phyloP scores from a whole-genome alignment of 768 basidiomycete species.

The Pholiota conissans region DNA sequence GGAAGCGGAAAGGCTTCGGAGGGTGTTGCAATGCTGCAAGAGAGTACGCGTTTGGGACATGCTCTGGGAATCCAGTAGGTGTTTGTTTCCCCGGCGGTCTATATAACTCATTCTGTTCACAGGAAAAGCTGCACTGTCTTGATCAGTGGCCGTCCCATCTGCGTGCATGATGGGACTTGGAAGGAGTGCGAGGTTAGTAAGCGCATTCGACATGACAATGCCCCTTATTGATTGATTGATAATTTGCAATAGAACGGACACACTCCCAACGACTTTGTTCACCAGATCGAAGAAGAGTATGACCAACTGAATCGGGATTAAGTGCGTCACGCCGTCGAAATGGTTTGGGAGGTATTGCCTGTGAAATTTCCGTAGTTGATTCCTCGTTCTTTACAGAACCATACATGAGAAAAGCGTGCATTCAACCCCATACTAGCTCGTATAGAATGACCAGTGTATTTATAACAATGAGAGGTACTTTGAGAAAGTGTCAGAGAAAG shows the following conservation, averaged over 20 bases:
- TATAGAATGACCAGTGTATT: slow-evolving; percentile 89
- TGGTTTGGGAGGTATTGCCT: background rate
- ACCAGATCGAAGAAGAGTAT: slow-evolving; percentile 76
- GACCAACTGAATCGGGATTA: slow-evolving; percentile 50
- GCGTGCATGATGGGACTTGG: slow-evolving; percentile 79
- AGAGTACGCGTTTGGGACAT: slow-evolving; percentile 50
- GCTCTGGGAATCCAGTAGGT: slow-evolving; percentile 57
- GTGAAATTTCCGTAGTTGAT: no score
- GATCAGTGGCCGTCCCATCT: slow-evolving; percentile 67
- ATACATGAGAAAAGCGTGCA: slow-evolving; percentile 13
- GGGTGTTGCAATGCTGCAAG: slow-evolving; percentile 61
- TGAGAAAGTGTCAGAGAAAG: slow-evolving; percentile 3
- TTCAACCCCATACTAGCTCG: slow-evolving; percentile 69
- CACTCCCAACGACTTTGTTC: slow-evolving; percentile 68
- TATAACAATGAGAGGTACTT: slow-evolving; percentile 89
- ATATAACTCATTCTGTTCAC: background rate
- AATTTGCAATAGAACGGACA: slow-evolving; percentile 65
- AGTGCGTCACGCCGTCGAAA: background rate
- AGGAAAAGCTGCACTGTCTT: slow-evolving; percentile 89
- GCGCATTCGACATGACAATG: background rate
- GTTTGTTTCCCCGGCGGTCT: no score
- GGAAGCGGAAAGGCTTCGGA: slow-evolving; percentile 64
- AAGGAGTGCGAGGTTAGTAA: slow-evolving; percentile 71
- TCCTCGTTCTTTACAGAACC: no score
- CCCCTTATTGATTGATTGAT: slow-evolving; percentile 16